Base-by-base conservation (phyloP, 257 asterid genomes). In the Nyctanthes arbortristis region DNA sequence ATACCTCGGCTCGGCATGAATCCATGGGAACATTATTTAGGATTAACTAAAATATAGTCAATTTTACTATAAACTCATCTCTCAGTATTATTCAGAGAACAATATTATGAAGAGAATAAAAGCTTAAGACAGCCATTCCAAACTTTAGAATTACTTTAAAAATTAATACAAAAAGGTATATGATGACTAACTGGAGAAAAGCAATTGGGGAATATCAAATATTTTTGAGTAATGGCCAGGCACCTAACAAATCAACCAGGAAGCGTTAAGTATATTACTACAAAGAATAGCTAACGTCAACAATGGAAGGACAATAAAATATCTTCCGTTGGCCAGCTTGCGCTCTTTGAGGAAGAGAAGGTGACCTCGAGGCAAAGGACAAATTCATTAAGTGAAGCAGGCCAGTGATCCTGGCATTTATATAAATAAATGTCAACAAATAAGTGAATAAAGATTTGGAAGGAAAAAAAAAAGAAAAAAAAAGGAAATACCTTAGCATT, bases 341-440 rank as follows among this genome's bases (percentile, higher is more conserved):
- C 32, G 73, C 77, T 4, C 97, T n/a, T n/a, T n/a, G 91, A 55
- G 87, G 82, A 80, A 92, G 80, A 67, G 92, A 81, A 64, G 87
- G 89, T 59, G 86, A 84, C 81, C 76, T 84, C 71, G 77, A 43
- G 36, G 80, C 74, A n/a, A 18, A 63, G 84, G 69, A 87, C 82
- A 79, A 84, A 92, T 72, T 84, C 82, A 61, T 84, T 87, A 61
- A 89, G 93, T 22, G 96, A 89, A 70, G 75, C 77, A 60, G 96
- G 97, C 97, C 97, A 92, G 77, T 87, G 77, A 81, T 86, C 92
- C 97, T 91, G 68, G 27, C 73, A 77, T 29, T 58, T 69, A 45
- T 36, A 36, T 22, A 22, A 59, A 14, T 27, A n/a, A 27, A 56
- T n/a, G n/a, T n/a, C n/a, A n/a, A n/a, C n/a, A n/a, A n/a, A n/a